A percentile compares a stretch with the other conserved stretches of the same genome.
phyloP scores from a whole-genome alignment of 2,329 filamentous ascomycete species.

The Volutella citrinella region DNA sequence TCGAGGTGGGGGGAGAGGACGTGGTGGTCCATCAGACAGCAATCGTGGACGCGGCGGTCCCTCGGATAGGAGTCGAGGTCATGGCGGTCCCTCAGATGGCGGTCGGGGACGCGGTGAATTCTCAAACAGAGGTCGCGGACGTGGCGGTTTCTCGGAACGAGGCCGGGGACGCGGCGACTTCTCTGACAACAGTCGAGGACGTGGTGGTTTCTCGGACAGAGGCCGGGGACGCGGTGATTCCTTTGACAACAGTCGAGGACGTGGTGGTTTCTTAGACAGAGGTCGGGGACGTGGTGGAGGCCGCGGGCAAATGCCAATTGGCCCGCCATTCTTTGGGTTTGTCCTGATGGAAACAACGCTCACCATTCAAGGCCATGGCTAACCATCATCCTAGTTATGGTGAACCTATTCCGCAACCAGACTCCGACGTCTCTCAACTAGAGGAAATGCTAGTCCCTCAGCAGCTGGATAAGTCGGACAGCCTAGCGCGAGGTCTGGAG shows the following conservation, averaged over 20 bases:
- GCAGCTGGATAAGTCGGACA: no score
- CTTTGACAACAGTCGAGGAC: conserved; percentile 3
- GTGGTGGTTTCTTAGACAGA: no score
- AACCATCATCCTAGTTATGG: no score
- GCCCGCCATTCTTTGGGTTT: conserved; percentile 19
- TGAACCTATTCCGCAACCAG: conserved; percentile 16
- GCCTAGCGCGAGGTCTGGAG: no score
- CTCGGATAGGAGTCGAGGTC: conserved; percentile 15
- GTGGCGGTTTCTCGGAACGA: conserved; percentile 13
- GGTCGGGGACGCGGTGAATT: conserved; percentile 10
- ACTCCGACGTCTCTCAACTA: conserved; percentile 30
- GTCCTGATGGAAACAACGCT: no score
- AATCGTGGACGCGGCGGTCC: conserved; percentile 17
- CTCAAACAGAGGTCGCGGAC: conserved; percentile 18
- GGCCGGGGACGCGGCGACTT: conserved; percentile 11
- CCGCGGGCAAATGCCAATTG: not conserved
- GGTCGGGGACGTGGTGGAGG: not conserved
- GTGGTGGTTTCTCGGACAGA: conserved; percentile 18
- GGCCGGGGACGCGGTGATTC: conserved; percentile 13
- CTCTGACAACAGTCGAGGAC: no score
- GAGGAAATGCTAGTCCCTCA: no score
- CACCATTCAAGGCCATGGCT: no score
- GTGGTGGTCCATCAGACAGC: no score
- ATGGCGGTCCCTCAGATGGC: conserved; percentile 12
- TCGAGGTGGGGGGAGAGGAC: conserved; percentile 12